Evolutionary conservation across 768 basidiomycete genomes (phyloP).

Genomic region (Boletellus ananiceps): DNA sequence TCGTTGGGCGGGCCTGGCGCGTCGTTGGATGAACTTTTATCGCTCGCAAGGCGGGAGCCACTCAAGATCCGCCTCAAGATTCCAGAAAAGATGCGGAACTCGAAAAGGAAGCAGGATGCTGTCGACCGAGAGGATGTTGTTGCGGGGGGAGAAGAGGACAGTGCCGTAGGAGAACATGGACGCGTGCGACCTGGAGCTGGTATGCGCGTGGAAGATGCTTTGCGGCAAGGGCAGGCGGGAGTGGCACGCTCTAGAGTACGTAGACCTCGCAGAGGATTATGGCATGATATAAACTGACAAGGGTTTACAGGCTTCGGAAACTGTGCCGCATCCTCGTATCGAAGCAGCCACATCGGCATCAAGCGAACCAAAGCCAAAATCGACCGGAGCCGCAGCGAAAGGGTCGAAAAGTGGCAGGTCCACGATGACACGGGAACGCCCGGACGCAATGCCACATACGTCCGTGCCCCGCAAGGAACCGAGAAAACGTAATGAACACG

Average conservation of each 20-base stretch:
- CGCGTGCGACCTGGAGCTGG: background rate
- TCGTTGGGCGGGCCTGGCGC: constrained; percentile 19
- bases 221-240: background rate
- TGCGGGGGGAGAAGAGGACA: background rate
- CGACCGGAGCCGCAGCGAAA: background rate
- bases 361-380: background rate
- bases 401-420: background rate
- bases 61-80: constrained; percentile 8
- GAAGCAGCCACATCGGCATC: background rate
- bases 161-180: background rate
- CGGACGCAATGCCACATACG: background rate
- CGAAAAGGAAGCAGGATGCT: constrained; percentile 16
- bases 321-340: background rate
- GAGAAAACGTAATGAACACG: background rate
- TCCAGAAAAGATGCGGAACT: constrained; percentile 1
- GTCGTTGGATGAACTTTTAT: constrained; percentile 12
- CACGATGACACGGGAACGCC: background rate
- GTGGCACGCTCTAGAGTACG: background rate
- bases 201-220: background rate
- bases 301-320: background rate
- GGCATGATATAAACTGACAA: background rate
- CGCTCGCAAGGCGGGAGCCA: constrained; percentile 15
- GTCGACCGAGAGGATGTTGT: background rate
- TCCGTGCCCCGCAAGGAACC: background rate
- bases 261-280: background rate